Percentiles rank a stretch among this genome's conserved stretches.
These are phyloP conservation scores for Trichoderma koningii DNA, from an alignment of 2,329 filamentous ascomycete genomes.

Conservation along the genomic window DNA sequence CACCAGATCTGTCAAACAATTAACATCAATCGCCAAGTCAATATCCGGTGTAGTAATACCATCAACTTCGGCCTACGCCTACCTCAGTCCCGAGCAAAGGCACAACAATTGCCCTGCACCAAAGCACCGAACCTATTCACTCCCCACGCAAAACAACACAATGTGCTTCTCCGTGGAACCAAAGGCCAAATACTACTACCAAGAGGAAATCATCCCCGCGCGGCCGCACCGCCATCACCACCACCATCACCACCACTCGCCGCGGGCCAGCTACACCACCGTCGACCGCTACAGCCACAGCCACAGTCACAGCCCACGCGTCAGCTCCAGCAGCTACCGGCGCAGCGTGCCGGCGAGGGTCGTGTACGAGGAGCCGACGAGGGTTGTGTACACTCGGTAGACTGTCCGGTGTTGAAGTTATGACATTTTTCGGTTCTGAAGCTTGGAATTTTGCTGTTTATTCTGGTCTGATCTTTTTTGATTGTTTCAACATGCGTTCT, in stretches of 20 bases:
- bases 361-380: conserved; percentile 46
- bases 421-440: background rate
- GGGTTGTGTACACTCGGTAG: conserved; percentile 36
- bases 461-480: background rate
- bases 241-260: conserved; percentile 41
- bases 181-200: conserved; percentile 56
- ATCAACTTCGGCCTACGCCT: too few relatives aligned
- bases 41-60: too few relatives aligned
- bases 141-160: background rate
- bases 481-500: background rate
- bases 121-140: too few relatives aligned
- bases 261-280: conserved; percentile 48
- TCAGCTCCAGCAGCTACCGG: conserved; percentile 39
- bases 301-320: conserved; percentile 40
- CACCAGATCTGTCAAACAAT: too few relatives aligned
- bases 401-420: conserved; percentile 33
- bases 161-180: conserved; percentile 54
- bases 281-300: conserved; percentile 40
- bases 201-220: conserved; percentile 55
- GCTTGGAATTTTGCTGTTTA: background rate
- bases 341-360: conserved; percentile 33
- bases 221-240: conserved; percentile 43
- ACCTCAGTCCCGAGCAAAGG: too few relatives aligned
- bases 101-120: too few relatives aligned
- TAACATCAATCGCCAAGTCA: too few relatives aligned